A percentile compares a stretch with the other conserved stretches of the same genome.
Evolutionary conservation across 2,329 filamentous ascomycete genomes (phyloP).

Genomic region (Aspergillus transmontanensis): DNA sequence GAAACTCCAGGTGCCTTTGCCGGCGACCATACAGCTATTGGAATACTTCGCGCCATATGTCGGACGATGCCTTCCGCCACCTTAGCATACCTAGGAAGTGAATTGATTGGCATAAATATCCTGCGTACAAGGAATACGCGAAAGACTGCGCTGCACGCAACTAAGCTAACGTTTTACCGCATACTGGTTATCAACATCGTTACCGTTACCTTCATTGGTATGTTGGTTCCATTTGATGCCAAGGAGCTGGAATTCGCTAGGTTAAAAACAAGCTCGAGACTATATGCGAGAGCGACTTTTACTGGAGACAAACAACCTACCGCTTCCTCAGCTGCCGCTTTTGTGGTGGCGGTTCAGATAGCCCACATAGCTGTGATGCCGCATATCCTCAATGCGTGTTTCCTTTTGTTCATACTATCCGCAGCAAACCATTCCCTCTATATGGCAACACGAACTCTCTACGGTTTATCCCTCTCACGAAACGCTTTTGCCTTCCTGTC

Average conservation of each 20-base stretch:
- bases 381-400: constrained; percentile 72
- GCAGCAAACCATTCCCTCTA: constrained; percentile 78
- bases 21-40: constrained; percentile 47
- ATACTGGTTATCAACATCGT: constrained; percentile 80
- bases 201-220: constrained; percentile 73
- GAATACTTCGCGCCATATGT: constrained; percentile 68
- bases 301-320: not conserved
- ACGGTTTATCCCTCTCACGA: constrained; percentile 71
- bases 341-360: constrained; percentile 72
- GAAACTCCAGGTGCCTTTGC: constrained; percentile 63
- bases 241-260: constrained; percentile 55
- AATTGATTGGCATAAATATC: constrained; percentile 76
- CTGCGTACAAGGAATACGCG: constrained; percentile 79
- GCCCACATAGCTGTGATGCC: constrained; percentile 65
- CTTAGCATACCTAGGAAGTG: constrained; percentile 77
- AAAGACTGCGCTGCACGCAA: constrained; percentile 73
- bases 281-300: constrained; percentile 44
- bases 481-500: constrained; percentile 73
- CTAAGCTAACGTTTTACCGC: constrained; percentile 79
- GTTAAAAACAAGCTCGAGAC: constrained; percentile 44
- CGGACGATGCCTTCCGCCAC: constrained; percentile 73
- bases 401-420: constrained; percentile 74
- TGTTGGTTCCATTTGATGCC: constrained; percentile 74
- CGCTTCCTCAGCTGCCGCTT: constrained; percentile 61
- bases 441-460: constrained; percentile 71